Evolutionary conservation across 2,329 filamentous ascomycete species (phyloP), one percentile per base, ranked within the genome.

Genomic region (Ascochyta lentis): DNA sequence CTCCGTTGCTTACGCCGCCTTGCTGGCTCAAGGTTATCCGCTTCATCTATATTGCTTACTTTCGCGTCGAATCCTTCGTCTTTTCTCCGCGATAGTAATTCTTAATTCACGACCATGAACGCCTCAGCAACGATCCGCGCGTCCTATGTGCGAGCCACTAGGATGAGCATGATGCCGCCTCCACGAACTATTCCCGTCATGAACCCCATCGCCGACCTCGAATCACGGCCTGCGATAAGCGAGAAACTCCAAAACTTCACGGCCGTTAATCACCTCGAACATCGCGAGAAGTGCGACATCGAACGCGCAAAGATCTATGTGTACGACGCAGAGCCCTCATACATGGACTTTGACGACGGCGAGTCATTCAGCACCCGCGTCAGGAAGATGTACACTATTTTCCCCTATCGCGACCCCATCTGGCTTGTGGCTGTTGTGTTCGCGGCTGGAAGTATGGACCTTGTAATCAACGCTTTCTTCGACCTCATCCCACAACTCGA

Each of bases 391-490:
- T 59, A 57, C 45, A 72, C 68, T 3, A 44, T 63, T 9, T 67
- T 71, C 27, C 69, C 69, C 3, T 66, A 61, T 26, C 64, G 66
- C 10, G 69, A 72, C 43, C 68, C 68, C 2, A 68, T 64, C 29
- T 72, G 64, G 42, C 64, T 72, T 9, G 69, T 72, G 3, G 66
- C 69, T 6, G 46, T 72, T 16, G 49, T 66, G 9, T 71, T 72
- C 34, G 49, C 58, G 3, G 13, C 66, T 15, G 69, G 69, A 0
- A 67, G 63, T 8, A 43, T 71, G 9, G 66, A 64, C 26, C 60
- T 72, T 1, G 61, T 66, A 7, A 62, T 70, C 33, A 67, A 70
- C 49, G 65, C 67, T 4, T 66, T 66, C 53, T 66, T 72, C 54
- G 68, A 68, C 16, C 59, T 71, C 0, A 42, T 71, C 1, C 67